Evolutionary conservation across 495 filamentous ascomycete species (phyloP).

Genomic region (Clavariopsis aquatica): DNA sequence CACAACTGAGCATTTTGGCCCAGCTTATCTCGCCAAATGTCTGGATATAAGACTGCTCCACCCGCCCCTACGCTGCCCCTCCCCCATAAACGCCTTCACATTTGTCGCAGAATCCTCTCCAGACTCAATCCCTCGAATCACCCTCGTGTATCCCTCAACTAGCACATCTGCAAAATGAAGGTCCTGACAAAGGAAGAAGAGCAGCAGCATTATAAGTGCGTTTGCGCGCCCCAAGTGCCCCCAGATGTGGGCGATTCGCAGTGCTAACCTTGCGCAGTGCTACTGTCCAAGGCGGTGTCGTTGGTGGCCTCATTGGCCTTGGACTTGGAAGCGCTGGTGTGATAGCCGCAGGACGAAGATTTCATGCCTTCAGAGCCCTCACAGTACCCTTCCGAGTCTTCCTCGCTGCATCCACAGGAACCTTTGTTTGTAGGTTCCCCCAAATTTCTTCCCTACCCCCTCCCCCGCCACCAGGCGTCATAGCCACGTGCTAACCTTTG

Average conservation of each 20-base stretch:
- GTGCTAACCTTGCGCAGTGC: constrained; percentile 54
- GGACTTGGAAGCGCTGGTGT: constrained; percentile 64
- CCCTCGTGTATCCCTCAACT: not conserved
- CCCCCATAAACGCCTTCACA: not conserved
- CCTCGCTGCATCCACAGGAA: constrained; percentile 77
- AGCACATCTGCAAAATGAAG: constrained; percentile 70
- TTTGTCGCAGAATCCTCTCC: not conserved
- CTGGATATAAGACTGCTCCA: not conserved
- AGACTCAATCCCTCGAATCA: not conserved
- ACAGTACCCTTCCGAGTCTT: constrained; percentile 89
- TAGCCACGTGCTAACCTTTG: constrained; percentile 12
- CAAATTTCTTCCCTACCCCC: not conserved
- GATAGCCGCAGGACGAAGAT: constrained; percentile 60
- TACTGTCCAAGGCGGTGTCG: constrained; percentile 75
- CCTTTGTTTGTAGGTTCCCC: constrained; percentile 66
- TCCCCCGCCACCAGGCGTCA: too few species aligned
- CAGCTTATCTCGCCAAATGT: not conserved
- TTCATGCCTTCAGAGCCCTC: constrained; percentile 71
- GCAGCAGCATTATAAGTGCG: constrained; percentile 62
- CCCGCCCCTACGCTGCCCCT: constrained; percentile 2
- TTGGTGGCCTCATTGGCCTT: constrained; percentile 68
- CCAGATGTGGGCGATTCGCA: constrained; percentile 32
- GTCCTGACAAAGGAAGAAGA: constrained; percentile 93
- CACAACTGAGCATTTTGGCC: constrained; percentile 11
- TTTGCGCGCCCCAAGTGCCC: not conserved